phyloP scores from a whole-genome alignment of 1,284 basidiomycete genomes.

The Rhodotorula sp. region DNA sequence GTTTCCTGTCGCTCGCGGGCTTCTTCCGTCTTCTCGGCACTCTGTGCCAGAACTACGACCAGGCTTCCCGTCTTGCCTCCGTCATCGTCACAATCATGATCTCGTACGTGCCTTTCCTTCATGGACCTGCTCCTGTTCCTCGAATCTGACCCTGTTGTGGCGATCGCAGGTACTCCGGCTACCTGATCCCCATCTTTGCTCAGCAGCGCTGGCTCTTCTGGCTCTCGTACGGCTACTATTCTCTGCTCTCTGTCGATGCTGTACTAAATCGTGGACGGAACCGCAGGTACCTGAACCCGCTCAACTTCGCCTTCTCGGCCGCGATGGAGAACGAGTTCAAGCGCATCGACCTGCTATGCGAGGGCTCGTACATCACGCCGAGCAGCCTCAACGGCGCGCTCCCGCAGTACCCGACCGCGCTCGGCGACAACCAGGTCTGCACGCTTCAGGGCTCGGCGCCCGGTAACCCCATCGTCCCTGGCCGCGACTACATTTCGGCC shows the following conservation, averaged over 20 bases:
- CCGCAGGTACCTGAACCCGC: conserved; percentile 4
- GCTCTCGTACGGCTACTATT: conserved; percentile 15
- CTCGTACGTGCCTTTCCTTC: conserved; percentile 54
- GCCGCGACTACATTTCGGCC: conserved; percentile 56
- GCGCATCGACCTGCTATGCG: conserved; percentile 61
- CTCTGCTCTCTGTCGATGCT: conserved; percentile 26
- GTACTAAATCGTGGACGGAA: not conserved
- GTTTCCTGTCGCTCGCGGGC: conserved; percentile 55
- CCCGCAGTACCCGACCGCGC: conserved; percentile 49
- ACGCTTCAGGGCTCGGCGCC: conserved; percentile 48
- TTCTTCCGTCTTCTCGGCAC: conserved; percentile 58
- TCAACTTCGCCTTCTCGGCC: conserved; percentile 51
- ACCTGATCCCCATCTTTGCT: conserved; percentile 32
- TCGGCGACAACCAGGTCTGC: conserved; percentile 50
- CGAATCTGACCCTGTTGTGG: not conserved
- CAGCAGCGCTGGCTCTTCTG: conserved; percentile 32
- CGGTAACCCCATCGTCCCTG: conserved; percentile 51
- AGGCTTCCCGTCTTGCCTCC: conserved; percentile 57
- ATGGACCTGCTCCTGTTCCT: not conserved
- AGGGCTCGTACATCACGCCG: conserved; percentile 69
- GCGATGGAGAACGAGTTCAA: conserved; percentile 57
- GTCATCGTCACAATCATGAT: conserved; percentile 55
- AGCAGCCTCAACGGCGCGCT: conserved; percentile 53
- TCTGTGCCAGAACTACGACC: conserved; percentile 54
- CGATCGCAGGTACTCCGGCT: conserved; percentile 30